Evolutionary conservation across 345 rosid genomes (phyloP).

Genomic region (Aethionema arabicum): DNA sequence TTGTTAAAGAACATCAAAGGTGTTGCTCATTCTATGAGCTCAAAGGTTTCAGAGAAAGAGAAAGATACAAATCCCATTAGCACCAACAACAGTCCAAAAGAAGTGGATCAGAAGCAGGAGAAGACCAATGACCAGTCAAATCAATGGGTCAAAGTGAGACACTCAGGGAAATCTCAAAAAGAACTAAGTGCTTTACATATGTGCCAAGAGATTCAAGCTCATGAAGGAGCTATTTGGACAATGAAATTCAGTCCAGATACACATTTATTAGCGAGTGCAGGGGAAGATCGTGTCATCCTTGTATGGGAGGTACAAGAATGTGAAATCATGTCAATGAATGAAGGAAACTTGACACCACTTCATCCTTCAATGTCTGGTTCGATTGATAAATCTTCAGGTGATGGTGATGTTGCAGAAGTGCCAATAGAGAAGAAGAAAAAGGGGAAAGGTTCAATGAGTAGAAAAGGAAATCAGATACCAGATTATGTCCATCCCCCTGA

Average conservation of each 20-base stretch:
- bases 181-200: slow-evolving; percentile 83
- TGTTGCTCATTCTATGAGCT: slow-evolving; percentile 70
- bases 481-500: slow-evolving; percentile 88
- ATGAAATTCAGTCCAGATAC: slow-evolving; percentile 65
- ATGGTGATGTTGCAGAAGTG: slow-evolving; percentile 35
- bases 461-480: slow-evolving; percentile 54
- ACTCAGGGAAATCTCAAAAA: slow-evolving; percentile 69
- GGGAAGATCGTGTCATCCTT: slow-evolving; percentile 72
- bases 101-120: slow-evolving; percentile 32
- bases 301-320: slow-evolving; percentile 98
- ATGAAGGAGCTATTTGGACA: slow-evolving; percentile 93
- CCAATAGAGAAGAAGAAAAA: slow-evolving; percentile 61
- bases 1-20: slow-evolving; percentile 77
- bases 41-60: slow-evolving; percentile 51
- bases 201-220: slow-evolving; percentile 93
- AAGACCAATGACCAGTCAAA: slow-evolving; percentile 47
- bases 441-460: slow-evolving; percentile 47
- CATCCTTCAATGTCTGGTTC: slow-evolving; percentile 52
- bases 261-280: slow-evolving; percentile 72
- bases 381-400: slow-evolving; percentile 30
- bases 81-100: neutral
- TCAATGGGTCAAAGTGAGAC: slow-evolving; percentile 81
- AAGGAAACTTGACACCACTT: slow-evolving; percentile 62
- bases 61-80: slow-evolving; percentile 36
- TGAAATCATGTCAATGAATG: slow-evolving; percentile 59